Evolutionary conservation across 768 basidiomycete species (phyloP), one percentile per base, ranked within the genome.

Genomic region (Termitomyces sp.): DNA sequence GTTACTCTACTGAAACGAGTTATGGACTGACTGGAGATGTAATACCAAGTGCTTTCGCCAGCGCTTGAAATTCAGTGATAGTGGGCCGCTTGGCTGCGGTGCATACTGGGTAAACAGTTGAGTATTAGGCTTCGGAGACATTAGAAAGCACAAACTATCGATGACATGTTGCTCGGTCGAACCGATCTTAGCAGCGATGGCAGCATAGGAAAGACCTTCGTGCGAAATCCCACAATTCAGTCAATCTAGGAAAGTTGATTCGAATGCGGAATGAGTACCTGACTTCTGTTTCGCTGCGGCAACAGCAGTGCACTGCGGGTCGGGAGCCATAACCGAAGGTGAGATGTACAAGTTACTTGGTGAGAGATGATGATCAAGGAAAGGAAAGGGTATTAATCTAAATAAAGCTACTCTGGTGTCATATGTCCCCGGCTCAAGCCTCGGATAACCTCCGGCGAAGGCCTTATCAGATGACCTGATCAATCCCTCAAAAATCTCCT

Each of bases 221-320:
- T 9, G 14, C 22, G 21, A 26, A 35, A 19, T 32, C 8, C 55
- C 28, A 12, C 12, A 46, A 19, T 19, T 46, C 28, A 51, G 22
- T 40, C 17, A 42, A 41, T 19, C 11, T 15, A 34, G 28, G 38
- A 46, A 17, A 6, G 34, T 9, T 8, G 15, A 34, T 3, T 34
- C 4, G 12, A 14, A 46, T 11, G 15, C n/a, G 21, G 7, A 22
- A 4, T 45, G 57, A 68, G n/a, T 54, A 86, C 87, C 80, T 58
- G 75, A 71, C 62, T 64, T 70, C 1, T 62, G 50, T 71, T 80
- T 74, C 12, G 84, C 85, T 28, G 70, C 70, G 59, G 71, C 72
- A 61, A 89, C 72, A 45, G 84, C 85, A 61, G 75, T 61, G 69
- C 87, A 88, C 65, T 76, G 77, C 10, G 79, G 79, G 70, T 76